Evolutionary conservation across 2,329 filamentous ascomycete species (phyloP).

Genomic region (Alternaria ventricosa): DNA sequence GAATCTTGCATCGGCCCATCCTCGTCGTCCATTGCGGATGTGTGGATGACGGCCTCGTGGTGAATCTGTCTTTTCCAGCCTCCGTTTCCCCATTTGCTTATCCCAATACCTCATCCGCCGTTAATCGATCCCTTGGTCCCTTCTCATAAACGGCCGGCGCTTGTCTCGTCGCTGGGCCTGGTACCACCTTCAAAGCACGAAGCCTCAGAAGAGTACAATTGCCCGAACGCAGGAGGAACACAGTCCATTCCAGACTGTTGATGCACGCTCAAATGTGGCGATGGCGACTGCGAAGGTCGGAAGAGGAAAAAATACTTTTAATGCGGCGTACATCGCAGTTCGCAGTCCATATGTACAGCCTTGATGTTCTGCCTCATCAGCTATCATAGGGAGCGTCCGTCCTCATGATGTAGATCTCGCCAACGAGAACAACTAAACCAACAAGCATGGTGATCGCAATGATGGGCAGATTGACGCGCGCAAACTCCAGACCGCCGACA

Average conservation of each 20-base stretch:
- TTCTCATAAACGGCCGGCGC: not conserved
- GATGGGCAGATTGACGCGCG: slow-evolving; percentile 72
- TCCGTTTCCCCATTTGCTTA: not conserved
- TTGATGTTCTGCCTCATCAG: not conserved
- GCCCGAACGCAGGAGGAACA: not conserved
- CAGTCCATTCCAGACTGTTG: not conserved
- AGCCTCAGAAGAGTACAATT: not conserved
- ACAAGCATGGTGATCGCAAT: slow-evolving; percentile 73
- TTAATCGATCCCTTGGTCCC: not conserved
- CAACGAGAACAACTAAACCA: slow-evolving; percentile 66
- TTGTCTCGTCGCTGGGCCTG: not conserved
- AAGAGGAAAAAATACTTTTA: not conserved
- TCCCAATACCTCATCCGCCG: not conserved
- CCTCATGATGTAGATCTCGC: slow-evolving; percentile 67
- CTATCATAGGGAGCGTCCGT: slow-evolving; percentile 17
- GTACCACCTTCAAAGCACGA: not conserved
- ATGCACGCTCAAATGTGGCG: not conserved
- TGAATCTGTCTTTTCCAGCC: not conserved
- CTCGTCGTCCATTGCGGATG: not conserved
- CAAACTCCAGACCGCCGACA: slow-evolving; percentile 69
- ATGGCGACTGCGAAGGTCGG: not conserved
- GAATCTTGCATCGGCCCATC: not conserved
- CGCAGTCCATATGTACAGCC: not conserved
- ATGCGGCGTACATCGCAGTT: not conserved
- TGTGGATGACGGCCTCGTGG: not conserved